Evolutionary conservation across 2,329 filamentous ascomycete species (phyloP).

Genomic region (Diaporthe vaccinii): DNA sequence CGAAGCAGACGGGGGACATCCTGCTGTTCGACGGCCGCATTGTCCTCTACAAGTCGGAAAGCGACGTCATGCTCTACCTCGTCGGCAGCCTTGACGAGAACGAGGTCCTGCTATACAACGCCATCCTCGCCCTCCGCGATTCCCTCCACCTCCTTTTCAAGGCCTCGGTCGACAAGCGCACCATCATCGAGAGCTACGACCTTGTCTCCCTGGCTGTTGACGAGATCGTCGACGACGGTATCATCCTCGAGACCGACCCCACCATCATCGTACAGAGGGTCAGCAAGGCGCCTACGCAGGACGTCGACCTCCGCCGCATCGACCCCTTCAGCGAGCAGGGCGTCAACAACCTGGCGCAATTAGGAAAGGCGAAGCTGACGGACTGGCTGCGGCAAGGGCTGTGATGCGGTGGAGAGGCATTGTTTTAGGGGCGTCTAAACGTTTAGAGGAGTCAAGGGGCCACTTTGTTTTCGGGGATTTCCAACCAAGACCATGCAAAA

Average conservation of each 20-base stretch:
- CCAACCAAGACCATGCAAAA: constrained; percentile 29
- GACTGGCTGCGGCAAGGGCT: constrained; percentile 91
- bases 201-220: constrained; percentile 93
- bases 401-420: constrained; percentile 54
- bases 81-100: constrained; percentile 95
- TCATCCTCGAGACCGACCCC: constrained; percentile 97
- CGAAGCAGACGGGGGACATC: constrained; percentile 95
- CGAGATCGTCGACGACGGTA: constrained; percentile 94
- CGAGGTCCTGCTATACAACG: constrained; percentile 95
- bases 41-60: constrained; percentile 98
- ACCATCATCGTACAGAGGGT: constrained; percentile 94
- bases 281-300: constrained; percentile 90
- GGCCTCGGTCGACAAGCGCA: constrained; percentile 98
- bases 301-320: constrained; percentile 92
- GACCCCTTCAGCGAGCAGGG: constrained; percentile 93
- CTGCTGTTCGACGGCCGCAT: constrained; percentile 98
- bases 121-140: constrained; percentile 91
- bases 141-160: constrained; percentile 92
- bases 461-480: constrained; percentile 39
- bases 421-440: constrained; percentile 39
- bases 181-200: constrained; percentile 98
- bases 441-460: constrained; percentile 42
- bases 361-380: constrained; percentile 91
- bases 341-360: constrained; percentile 92
- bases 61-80: constrained; percentile 95